Conservation (phyloP, 2,329 filamentous ascomycete species). For the Hymenoscyphus fraxineus region DNA sequence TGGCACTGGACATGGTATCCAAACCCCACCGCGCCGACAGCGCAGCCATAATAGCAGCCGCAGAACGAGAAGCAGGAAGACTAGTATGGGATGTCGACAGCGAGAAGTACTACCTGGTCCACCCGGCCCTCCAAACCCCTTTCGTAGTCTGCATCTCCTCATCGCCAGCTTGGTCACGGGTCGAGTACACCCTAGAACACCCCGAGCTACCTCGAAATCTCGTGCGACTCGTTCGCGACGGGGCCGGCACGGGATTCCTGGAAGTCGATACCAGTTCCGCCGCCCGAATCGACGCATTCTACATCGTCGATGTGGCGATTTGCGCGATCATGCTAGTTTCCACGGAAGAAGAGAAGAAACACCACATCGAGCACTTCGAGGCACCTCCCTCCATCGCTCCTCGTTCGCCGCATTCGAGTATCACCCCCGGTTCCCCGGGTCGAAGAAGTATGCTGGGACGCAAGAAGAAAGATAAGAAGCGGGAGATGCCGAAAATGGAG, state of each 20-base stretch:
- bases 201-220: slow-evolving; percentile 58
- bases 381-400: slow-evolving; percentile 40
- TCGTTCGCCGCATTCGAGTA: slow-evolving; percentile 10
- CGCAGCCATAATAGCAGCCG: slow-evolving; percentile 56
- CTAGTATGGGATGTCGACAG: slow-evolving; percentile 68
- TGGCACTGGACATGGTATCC: slow-evolving; percentile 50
- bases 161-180: slow-evolving; percentile 55
- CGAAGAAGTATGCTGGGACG: slow-evolving; percentile 27
- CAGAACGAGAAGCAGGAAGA: slow-evolving; percentile 65
- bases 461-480: slow-evolving; percentile 16
- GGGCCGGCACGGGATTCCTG: slow-evolving; percentile 55
- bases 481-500: slow-evolving; percentile 40
- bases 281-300: slow-evolving; percentile 56
- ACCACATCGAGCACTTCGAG: slow-evolving; percentile 51
- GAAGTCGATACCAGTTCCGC: slow-evolving; percentile 59
- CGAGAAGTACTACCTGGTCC: slow-evolving; percentile 57
- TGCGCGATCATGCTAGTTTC: slow-evolving; percentile 58
- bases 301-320: slow-evolving; percentile 59
- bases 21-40: slow-evolving; percentile 48
- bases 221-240: slow-evolving; percentile 57
- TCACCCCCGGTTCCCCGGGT: slow-evolving; percentile 28
- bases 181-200: slow-evolving; percentile 64
- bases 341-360: slow-evolving; percentile 51
- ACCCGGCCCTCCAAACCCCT: slow-evolving; percentile 59
- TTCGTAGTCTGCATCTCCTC: slow-evolving; percentile 59